Conservation (phyloP, 2,329 filamentous ascomycete species). For the Plectosphaerella sp. region DNA sequence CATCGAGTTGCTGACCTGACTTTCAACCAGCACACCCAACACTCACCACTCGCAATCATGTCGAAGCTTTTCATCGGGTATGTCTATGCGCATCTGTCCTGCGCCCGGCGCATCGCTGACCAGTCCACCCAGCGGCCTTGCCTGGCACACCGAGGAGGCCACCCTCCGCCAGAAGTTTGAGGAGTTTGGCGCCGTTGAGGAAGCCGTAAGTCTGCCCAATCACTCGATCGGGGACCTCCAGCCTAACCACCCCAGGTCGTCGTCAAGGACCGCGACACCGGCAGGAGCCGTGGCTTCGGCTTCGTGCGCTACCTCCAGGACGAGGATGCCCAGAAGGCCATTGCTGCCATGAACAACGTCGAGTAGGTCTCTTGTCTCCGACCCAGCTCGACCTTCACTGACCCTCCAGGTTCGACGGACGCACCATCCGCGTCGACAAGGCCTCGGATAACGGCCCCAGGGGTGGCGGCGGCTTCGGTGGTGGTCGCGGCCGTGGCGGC, state of each 20-base stretch:
- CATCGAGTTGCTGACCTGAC: not conserved
- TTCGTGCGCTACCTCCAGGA: constrained; percentile 87
- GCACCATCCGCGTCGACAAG: constrained; percentile 91
- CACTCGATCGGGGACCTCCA: constrained; percentile 1
- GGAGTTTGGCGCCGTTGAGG: constrained; percentile 84
- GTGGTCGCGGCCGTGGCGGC: constrained; percentile 23
- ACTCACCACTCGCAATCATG: constrained; percentile 48
- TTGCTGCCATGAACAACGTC: constrained; percentile 77
- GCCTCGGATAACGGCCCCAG: constrained; percentile 75
- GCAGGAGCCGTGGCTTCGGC: constrained; percentile 93
- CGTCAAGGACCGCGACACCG: constrained; percentile 95
- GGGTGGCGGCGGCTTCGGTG: constrained; percentile 49
- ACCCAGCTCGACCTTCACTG: not conserved
- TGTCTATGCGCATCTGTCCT: constrained; percentile 25
- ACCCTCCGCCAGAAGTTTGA: constrained; percentile 88
- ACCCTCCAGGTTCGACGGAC: constrained; percentile 77
- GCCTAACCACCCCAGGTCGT: constrained; percentile 61
- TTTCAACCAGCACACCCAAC: constrained; percentile 1
- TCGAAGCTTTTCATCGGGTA: constrained; percentile 95
- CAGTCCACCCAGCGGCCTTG: constrained; percentile 71
- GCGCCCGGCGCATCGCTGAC: constrained; percentile 9
- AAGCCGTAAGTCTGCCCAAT: constrained; percentile 69
- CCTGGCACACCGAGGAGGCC: constrained; percentile 94
- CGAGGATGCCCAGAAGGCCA: constrained; percentile 71
- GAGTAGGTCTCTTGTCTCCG: constrained; percentile 59